Percentiles rank a stretch among this genome's conserved stretches.
phyloP scores from a whole-genome alignment of 1,139 yeast genomes.

The Candida labiduridarum region DNA sequence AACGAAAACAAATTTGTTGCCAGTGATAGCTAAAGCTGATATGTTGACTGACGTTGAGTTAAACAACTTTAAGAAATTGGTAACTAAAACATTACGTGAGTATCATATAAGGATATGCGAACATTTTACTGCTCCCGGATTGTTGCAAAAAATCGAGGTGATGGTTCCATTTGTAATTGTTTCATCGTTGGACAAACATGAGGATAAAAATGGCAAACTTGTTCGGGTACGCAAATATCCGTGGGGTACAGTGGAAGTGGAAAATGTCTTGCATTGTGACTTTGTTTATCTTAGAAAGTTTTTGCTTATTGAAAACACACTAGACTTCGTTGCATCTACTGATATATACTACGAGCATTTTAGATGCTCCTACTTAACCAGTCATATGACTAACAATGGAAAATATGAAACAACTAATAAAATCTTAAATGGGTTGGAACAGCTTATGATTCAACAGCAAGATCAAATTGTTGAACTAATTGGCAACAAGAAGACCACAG shows the following conservation, averaged over 20 bases:
- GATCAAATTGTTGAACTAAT: not conserved
- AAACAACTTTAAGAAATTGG: constrained; percentile 41
- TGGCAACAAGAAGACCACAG: not conserved
- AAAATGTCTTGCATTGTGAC: constrained; percentile 68
- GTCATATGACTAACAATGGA: not conserved
- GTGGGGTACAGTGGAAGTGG: constrained; percentile 79
- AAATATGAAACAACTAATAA: not conserved
- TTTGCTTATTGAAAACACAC: constrained; percentile 55
- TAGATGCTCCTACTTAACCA: constrained; percentile 33
- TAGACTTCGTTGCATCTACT: constrained; percentile 60
- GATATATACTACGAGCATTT: constrained; percentile 59
- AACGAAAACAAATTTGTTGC: constrained; percentile 69
- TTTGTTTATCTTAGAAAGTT: constrained; percentile 54
- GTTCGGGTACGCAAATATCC: constrained; percentile 67
- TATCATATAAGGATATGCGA: constrained; percentile 62
- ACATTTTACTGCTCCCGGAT: constrained; percentile 40
- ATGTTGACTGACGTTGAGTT: constrained; percentile 52
- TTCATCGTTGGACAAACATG: constrained; percentile 44
- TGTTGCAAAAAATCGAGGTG: constrained; percentile 11
- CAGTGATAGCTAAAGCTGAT: constrained; percentile 78
- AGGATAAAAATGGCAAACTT: constrained; percentile 32
- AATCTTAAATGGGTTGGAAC: not conserved
- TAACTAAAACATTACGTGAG: constrained; percentile 44
- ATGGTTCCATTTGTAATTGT: constrained; percentile 64
- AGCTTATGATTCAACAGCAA: constrained; percentile 1